Evolutionary conservation across 2,329 filamentous ascomycete genomes (phyloP), one percentile per base, ranked within the genome.

Genomic region (Chaetomiaceae sp.): DNA sequence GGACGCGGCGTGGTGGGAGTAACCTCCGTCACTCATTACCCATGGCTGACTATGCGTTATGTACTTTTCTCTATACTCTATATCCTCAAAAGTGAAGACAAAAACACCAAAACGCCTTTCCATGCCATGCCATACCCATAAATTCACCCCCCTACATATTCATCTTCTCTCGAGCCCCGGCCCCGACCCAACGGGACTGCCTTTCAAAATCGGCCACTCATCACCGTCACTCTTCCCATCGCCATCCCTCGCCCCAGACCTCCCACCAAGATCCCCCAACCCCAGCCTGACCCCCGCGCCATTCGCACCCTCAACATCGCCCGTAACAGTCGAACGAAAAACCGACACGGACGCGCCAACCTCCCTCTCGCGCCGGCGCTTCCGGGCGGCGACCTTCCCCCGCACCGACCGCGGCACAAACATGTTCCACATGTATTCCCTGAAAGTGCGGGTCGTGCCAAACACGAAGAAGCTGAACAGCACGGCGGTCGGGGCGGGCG

Each of bases 391-490:
- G 29, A 46, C 23, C 32, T 34, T 45, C n/a, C 36, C 43, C 14
- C 53, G 43, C 10, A 55, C 10, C 11, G 4, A 5, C n/a, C 51
- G 41, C 2, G 61, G 60, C n/a, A 56, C 50, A 5, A 61, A 44
- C 13, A 45, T 13, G 4, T 18, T 30, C 49, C 51, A 56, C 48
- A 64, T 62, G 53, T 65, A 61, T 9, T 66, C 57, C 18, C 66
- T 53, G 48, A 67, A 71, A 5, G 64, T 66, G 51, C 68, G 67
- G 1, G 70, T 72, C 1, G 72, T 74, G 8, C 71, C 72, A 52
- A 74, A 74, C 3, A 74, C 67, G 37, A 71, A 49, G 34, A 73
- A 74, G 3, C 61, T 59, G 4, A 72, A 60, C 2, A 71, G 56
- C 16, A 66, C 65, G 5, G 68, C 65, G 9, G 70, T 64, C 0